Evolutionary conservation across 2,329 filamentous ascomycete genomes (phyloP).

Genomic region (Trichophyton verrucosum): DNA sequence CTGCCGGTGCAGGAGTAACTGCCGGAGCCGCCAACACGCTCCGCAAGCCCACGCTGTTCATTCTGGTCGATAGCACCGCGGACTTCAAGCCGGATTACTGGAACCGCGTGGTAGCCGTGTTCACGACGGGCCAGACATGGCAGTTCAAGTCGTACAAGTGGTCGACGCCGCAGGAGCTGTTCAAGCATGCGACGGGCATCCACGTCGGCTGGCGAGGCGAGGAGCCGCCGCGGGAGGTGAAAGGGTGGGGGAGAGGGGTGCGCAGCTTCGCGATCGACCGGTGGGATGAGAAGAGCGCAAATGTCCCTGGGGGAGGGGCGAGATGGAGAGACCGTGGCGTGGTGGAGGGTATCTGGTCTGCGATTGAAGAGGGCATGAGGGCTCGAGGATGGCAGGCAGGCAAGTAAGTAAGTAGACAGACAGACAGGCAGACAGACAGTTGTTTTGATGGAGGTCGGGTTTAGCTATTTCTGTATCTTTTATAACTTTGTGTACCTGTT

Average conservation of each 20-base stretch:
- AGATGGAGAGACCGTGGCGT: conserved; percentile 84
- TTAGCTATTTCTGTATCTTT: neutral
- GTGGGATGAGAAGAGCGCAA: conserved; percentile 46
- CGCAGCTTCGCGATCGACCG: conserved; percentile 70
- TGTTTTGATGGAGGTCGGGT: no score
- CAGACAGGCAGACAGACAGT: no score
- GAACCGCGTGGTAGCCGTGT: conserved; percentile 87
- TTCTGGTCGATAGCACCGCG: conserved; percentile 83
- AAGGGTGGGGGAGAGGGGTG: conserved; percentile 76
- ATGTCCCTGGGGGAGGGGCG: conserved; percentile 20
- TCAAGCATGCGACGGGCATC: conserved; percentile 74
- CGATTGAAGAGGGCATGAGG: conserved; percentile 78
- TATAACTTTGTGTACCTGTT: no score
- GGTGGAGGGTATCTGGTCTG: conserved; percentile 83
- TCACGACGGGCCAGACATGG: conserved; percentile 95
- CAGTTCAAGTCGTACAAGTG: conserved; percentile 99
- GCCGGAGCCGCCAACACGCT: neutral
- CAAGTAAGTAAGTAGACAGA: neutral
- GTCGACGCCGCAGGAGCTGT: conserved; percentile 76
- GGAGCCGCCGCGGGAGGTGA: conserved; percentile 61
- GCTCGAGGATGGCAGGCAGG: conserved; percentile 49
- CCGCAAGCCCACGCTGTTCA: conserved; percentile 67
- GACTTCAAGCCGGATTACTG: conserved; percentile 98
- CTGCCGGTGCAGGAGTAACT: neutral
- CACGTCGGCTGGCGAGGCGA: conserved; percentile 90